Conservation (phyloP, 768 basidiomycete genomes). For the Russula abietina region DNA sequence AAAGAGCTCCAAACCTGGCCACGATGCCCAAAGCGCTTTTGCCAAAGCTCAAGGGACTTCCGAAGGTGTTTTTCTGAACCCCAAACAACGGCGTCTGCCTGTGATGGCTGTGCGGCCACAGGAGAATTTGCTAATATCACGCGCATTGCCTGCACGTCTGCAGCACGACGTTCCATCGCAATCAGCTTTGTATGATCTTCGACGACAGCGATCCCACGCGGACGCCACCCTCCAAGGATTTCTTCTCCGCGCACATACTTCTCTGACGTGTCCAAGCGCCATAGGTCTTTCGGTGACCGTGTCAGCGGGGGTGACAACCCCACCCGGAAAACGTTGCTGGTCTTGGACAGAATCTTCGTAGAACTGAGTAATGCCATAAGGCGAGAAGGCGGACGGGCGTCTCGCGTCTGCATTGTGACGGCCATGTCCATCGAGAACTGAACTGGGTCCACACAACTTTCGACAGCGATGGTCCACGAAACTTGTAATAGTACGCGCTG, state of each 20-base stretch:
- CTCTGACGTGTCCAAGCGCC: slow-evolving; percentile 91
- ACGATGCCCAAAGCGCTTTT: slow-evolving; percentile 68
- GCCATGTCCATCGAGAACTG: slow-evolving; percentile 85
- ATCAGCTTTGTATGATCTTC: slow-evolving; percentile 78
- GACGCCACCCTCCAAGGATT: slow-evolving; percentile 71
- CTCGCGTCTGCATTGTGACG: slow-evolving; percentile 75
- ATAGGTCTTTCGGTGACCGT: slow-evolving; percentile 81
- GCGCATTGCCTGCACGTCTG: slow-evolving; percentile 86
- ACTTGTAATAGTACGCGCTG: slow-evolving; percentile 79
- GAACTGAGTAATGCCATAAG: slow-evolving; percentile 72
- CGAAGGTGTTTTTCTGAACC: slow-evolving; percentile 57
- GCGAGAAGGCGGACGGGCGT: slow-evolving; percentile 76
- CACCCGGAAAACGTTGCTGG: slow-evolving; percentile 79
- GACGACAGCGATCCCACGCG: slow-evolving; percentile 82
- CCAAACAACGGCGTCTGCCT: slow-evolving; percentile 56
- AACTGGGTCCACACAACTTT: slow-evolving; percentile 79
- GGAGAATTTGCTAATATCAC: slow-evolving; percentile 61
- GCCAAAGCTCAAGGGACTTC: slow-evolving; percentile 75
- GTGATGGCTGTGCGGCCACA: slow-evolving; percentile 39
- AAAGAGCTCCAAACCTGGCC: slow-evolving; percentile 51
- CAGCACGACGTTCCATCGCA: slow-evolving; percentile 64
- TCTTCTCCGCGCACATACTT: slow-evolving; percentile 96
- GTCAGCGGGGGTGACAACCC: slow-evolving; percentile 78
- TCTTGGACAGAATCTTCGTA: slow-evolving; percentile 68
- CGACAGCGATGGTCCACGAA: slow-evolving; percentile 73